A percentile compares a stretch with the other conserved stretches of the same genome.
Evolutionary conservation across 2,329 filamentous ascomycete species (phyloP).

Genomic region (Lachnellula hyalina): DNA sequence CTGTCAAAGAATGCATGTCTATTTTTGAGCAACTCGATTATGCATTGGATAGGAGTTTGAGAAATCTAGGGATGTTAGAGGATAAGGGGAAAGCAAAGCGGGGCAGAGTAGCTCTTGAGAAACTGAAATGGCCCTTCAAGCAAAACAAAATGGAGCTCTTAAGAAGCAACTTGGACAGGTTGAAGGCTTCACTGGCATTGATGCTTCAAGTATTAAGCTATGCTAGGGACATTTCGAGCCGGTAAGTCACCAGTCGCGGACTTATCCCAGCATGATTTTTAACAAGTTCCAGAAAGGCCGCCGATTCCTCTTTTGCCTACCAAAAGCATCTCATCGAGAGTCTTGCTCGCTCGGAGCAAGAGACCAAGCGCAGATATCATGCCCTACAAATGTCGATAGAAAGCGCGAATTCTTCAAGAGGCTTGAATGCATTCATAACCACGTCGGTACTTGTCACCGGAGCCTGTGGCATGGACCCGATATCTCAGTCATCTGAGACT

Average conservation of each 20-base stretch:
- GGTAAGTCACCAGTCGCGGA: neutral
- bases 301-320: constrained; percentile 6
- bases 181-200: constrained; percentile 12
- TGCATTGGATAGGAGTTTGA: constrained; percentile 11
- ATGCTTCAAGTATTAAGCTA: constrained; percentile 13
- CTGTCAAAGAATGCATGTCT: constrained; percentile 9
- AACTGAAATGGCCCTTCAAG: constrained; percentile 14
- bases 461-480: neutral
- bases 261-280: neutral
- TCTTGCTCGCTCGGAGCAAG: constrained; percentile 10
- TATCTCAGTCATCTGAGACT: neutral
- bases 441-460: neutral
- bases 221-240: constrained; percentile 8
- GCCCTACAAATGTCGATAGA: constrained; percentile 2
- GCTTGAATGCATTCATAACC: neutral
- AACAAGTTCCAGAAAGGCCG: neutral
- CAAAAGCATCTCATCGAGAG: constrained; percentile 10
- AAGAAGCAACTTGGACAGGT: constrained; percentile 10
- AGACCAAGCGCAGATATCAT: constrained; percentile 5
- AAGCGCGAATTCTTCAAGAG: neutral
- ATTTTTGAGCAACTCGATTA: constrained; percentile 10
- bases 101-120: constrained; percentile 4
- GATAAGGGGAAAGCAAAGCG: constrained; percentile 1
- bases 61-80: neutral
- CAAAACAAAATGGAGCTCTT: constrained; percentile 14